Percentiles rank a stretch among this genome's conserved stretches.
Evolutionary conservation across 129 eudicot species (phyloP).

Genomic region (sunflower (Helianthus annuus)): HanXRQr2.0-SUNRISE NC_035449.2:37558101-37558600

Average conservation of each 20-base stretch:
- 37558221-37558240: neutral
- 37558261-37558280: conserved; percentile 20
- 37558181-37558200: neutral
- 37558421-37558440: conserved; percentile 64
- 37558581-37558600: conserved; percentile 18
- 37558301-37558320: conserved; percentile 3
- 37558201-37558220: neutral
- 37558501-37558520: conserved; percentile 60
- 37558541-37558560: conserved; percentile 72
- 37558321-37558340: neutral
- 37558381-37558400: neutral
- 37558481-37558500: conserved; percentile 52
- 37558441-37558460: conserved; percentile 87
- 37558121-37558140: neutral
- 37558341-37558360: conserved; percentile 1
- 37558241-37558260: conserved; percentile 2
- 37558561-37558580: conserved; percentile 41
- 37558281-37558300: neutral
- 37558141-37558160: conserved; percentile 3
- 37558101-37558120: conserved; percentile 1
- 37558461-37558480: conserved; percentile 85
- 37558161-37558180: neutral
- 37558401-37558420: neutral
- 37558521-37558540: conserved; percentile 62
- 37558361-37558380: neutral